These are phyloP conservation scores for Colletotrichum sp. DNA, from an alignment of 2,329 filamentous ascomycete species.

Conservation along the genomic window DNA sequence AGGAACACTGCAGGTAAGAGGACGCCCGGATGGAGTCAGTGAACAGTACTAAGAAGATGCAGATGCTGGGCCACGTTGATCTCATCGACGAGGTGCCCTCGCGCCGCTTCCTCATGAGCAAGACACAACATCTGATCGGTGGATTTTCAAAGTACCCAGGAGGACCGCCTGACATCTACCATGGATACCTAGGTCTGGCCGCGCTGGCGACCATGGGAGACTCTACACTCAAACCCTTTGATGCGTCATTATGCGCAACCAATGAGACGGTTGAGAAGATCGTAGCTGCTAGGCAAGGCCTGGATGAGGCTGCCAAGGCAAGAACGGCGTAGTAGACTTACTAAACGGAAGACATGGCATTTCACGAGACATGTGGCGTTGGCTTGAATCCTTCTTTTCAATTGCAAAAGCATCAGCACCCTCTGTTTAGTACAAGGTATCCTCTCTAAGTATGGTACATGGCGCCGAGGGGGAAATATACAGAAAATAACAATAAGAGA, in stretches of 20 bases:
- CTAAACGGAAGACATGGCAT: neutral
- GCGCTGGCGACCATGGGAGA: constrained; percentile 79
- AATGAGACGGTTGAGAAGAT: constrained; percentile 59
- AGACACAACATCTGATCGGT: constrained; percentile 86
- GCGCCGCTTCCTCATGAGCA: constrained; percentile 80
- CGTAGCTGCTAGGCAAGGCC: constrained; percentile 45
- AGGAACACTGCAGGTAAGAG: constrained; percentile 58
- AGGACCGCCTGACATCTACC: constrained; percentile 78
- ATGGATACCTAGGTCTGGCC: constrained; percentile 87
- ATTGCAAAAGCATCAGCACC: constrained; percentile 1
- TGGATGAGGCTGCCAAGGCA: constrained; percentile 29
- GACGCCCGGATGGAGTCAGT: constrained; percentile 40
- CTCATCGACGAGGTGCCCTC: constrained; percentile 66
- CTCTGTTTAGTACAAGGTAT: constrained; percentile 21
- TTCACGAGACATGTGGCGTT: neutral
- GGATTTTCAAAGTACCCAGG: constrained; percentile 79
- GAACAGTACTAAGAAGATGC: neutral
- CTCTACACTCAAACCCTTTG: constrained; percentile 70
- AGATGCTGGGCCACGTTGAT: constrained; percentile 63
- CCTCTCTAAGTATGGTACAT: constrained; percentile 20
- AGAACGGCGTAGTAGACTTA: neutral
- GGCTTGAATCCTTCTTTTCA: neutral
- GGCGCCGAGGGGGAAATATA: constrained; percentile 3
- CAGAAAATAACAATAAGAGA: constrained; percentile 2
- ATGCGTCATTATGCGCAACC: constrained; percentile 79